These are phyloP conservation scores for Pseudohalonectria lignicola DNA, from an alignment of 2,329 filamentous ascomycete genomes.

Conservation along the genomic window DNA sequence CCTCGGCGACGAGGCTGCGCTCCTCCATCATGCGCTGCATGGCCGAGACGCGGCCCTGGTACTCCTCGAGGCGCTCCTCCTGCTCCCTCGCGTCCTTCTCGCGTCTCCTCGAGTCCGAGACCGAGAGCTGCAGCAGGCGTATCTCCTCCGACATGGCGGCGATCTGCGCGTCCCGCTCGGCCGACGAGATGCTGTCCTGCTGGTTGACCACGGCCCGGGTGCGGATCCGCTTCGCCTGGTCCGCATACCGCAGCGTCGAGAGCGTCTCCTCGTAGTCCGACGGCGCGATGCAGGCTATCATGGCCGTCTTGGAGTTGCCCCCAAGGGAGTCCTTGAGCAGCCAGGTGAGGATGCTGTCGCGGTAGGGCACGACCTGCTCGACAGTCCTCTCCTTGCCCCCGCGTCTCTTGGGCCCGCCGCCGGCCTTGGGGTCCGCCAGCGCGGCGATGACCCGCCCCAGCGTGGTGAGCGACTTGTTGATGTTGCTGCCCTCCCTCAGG, in stretches of 20 bases:
- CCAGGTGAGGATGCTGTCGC: constrained; percentile 95
- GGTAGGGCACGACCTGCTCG: constrained; percentile 82
- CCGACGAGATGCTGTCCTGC: constrained; percentile 83
- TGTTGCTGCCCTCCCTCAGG: constrained; percentile 94
- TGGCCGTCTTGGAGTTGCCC: constrained; percentile 98
- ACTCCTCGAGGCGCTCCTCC: constrained; percentile 83
- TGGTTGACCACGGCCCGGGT: constrained; percentile 94
- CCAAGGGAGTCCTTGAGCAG: constrained; percentile 91
- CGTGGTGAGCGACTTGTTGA: constrained; percentile 93
- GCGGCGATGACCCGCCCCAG: constrained; percentile 95
- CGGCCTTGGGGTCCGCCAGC: constrained; percentile 59
- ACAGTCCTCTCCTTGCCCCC: constrained; percentile 64
- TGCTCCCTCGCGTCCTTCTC: constrained; percentile 70
- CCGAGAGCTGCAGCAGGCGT: constrained; percentile 67
- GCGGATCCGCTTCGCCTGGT: constrained; percentile 98
- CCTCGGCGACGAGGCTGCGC: constrained; percentile 76
- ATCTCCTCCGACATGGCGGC: constrained; percentile 93
- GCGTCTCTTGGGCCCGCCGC: constrained; percentile 70
- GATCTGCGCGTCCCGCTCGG: constrained; percentile 90
- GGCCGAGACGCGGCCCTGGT: constrained; percentile 77
- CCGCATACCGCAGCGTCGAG: constrained; percentile 89
- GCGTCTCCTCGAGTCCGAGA: constrained; percentile 51
- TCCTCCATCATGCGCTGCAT: constrained; percentile 98
- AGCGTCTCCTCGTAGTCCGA: constrained; percentile 97
- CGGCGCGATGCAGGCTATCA: constrained; percentile 98